Base-by-base conservation (phyloP, 2,329 filamentous ascomycete genomes). In the Lasiodiplodia theobromae region DNA sequence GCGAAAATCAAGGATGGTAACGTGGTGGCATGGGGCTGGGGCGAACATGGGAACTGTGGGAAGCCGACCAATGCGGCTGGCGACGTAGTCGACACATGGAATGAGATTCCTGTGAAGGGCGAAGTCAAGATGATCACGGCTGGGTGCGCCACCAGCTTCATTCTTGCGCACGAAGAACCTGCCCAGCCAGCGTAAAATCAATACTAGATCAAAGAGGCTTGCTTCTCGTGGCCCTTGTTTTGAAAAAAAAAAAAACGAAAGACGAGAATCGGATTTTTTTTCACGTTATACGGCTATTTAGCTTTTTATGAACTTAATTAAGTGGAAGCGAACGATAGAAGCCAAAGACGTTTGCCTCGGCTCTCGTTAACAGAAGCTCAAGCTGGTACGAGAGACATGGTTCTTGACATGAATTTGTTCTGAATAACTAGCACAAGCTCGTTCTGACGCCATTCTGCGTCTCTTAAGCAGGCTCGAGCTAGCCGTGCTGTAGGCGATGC, bases 31-130 rank as follows among this genome's bases (percentile, higher is more conserved):
- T 98, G 95, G 93, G 96, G 96, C 23, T 99, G 96, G 96, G 94
- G 94, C 2, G 95, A 98, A 80, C 96, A 99, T 81, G 96, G 96
- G 1, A 99, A 99, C 77, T 99, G 96, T 78, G 96, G 96, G 3
- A 87, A 88, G 44, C 83, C 86, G 52, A 66, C 47, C 7, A 87
- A 89, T 70, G 82, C 85, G 21, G 82, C 86, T 70, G 89, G 88
- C 62, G 88, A 92, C 78, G 89, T 94, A 56, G 91, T 90, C 71
- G 90, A 87, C 11, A 84, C 84, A 69, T 92, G 87, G 84, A 94
- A 91, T 75, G 81, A 87, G 69, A 87, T 96, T 75, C 85, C 86
- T 25, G 77, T 84, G 4, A 82, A 79, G 11, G 83, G 82, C 68
- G 81, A 81, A 23, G 87, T 93, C 68, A 80, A 84, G 71, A 82